Conservation (phyloP, 441 rosid species). For the Syzygium syzygioides region DNA sequence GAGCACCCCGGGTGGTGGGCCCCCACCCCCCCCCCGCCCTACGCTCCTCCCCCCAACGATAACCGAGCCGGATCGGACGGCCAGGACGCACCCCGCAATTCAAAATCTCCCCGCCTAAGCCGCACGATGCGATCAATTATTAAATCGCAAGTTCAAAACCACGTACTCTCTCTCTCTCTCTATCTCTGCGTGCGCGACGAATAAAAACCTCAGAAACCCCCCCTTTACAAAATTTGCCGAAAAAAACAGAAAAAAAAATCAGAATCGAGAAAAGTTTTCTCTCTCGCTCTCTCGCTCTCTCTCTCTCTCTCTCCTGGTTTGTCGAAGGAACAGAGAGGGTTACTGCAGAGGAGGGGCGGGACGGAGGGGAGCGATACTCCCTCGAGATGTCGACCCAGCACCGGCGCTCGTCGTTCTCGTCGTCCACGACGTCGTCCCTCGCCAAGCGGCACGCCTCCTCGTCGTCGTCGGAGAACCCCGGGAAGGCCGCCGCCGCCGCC, state of each 20-base stretch:
- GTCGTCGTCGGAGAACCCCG: slow-evolving; percentile 29
- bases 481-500: slow-evolving; percentile 19
- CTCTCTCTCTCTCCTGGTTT: not conserved
- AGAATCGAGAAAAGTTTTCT: not conserved
- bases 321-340: not conserved
- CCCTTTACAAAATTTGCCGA: not conserved
- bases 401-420: slow-evolving; percentile 75
- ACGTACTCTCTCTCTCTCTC: not conserved
- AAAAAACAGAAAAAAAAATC: not conserved
- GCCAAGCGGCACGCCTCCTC: slow-evolving; percentile 53
- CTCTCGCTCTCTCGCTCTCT: not conserved
- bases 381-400: slow-evolving; percentile 46
- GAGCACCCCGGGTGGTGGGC: not conserved
- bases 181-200: not conserved
- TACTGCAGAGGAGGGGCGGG: not conserved
- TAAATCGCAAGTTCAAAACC: not conserved
- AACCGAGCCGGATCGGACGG: not conserved
- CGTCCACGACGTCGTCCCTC: slow-evolving; percentile 58
- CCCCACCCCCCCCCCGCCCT: not conserved
- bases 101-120: not conserved
- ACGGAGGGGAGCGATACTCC: not conserved
- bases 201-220: not conserved
- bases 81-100: not conserved
- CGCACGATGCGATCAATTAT: not conserved
- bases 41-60: not conserved